These are phyloP conservation scores for Fusarium staphyleae DNA, from an alignment of 2,329 filamentous ascomycete genomes.

Conservation along the genomic window DNA sequence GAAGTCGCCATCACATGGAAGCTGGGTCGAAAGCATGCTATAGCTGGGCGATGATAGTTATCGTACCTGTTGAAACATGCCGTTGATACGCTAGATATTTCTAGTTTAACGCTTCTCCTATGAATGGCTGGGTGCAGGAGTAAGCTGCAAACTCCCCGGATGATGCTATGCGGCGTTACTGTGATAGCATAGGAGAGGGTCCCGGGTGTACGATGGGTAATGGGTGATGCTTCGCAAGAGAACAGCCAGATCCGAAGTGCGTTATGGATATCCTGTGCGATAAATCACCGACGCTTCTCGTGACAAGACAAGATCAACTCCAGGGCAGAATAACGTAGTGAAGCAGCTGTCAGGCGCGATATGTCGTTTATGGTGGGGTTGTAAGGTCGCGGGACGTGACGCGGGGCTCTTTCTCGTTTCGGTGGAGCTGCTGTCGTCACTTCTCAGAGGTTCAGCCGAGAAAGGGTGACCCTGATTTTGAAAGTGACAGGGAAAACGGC, in stretches of 20 bases:
- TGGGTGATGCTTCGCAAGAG: constrained; percentile 9
- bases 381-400: constrained; percentile 18
- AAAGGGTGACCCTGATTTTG: neutral
- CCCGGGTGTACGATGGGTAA: constrained; percentile 8
- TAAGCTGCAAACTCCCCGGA: neutral
- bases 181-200: constrained; percentile 14
- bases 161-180: constrained; percentile 32
- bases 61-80: constrained; percentile 45
- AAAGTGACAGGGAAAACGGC: constrained; percentile 2
- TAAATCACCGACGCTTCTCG: neutral
- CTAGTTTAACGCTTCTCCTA: neutral
- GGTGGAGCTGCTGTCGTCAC: constrained; percentile 31
- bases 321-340: neutral
- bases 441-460: constrained; percentile 12
- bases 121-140: neutral
- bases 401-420: constrained; percentile 29
- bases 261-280: neutral
- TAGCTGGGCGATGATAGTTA: neutral
- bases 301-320: neutral
- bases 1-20: neutral
- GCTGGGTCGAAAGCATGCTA: neutral
- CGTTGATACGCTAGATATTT: constrained; percentile 2
- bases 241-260: neutral
- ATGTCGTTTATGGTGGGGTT: constrained; percentile 29
- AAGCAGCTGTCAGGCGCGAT: constrained; percentile 15